These are phyloP conservation scores for Colletotrichum magnum DNA, from an alignment of 2,329 filamentous ascomycete species.

Conservation along the genomic window DNA sequence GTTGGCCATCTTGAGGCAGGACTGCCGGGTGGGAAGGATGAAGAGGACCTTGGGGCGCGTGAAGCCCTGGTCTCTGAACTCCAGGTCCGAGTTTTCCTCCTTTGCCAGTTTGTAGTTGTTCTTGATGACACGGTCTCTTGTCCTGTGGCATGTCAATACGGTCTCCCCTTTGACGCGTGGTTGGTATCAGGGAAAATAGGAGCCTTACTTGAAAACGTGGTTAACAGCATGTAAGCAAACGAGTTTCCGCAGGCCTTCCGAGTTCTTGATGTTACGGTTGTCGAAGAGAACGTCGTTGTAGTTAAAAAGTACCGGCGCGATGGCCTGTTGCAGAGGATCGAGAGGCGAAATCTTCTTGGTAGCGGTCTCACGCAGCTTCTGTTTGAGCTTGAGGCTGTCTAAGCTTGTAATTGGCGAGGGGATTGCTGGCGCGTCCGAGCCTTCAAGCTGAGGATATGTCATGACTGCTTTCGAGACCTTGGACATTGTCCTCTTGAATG, in stretches of 20 bases:
- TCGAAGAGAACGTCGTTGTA: conserved; percentile 88
- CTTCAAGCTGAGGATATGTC: conserved; percentile 60
- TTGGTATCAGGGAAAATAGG: not conserved
- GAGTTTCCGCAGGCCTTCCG: conserved; percentile 77
- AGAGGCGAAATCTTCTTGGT: conserved; percentile 70
- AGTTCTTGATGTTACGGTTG: conserved; percentile 78
- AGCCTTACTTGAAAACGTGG: conserved; percentile 84
- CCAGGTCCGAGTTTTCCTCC: conserved; percentile 75
- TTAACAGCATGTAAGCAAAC: conserved; percentile 89
- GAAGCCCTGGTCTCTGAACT: conserved; percentile 93
- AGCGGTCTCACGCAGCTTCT: conserved; percentile 72
- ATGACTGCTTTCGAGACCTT: conserved; percentile 64
- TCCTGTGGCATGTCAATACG: conserved; percentile 61
- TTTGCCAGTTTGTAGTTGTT: conserved; percentile 86
- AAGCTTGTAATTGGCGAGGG: conserved; percentile 55
- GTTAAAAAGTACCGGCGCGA: conserved; percentile 82
- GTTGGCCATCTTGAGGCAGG: conserved; percentile 84
- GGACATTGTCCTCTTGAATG: conserved; percentile 60
- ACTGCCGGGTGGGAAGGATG: conserved; percentile 88
- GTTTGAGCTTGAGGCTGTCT: conserved; percentile 75
- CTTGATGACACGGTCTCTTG: conserved; percentile 90
- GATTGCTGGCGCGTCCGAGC: conserved; percentile 49
- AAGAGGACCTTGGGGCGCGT: conserved; percentile 94
- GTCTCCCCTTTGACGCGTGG: not conserved
- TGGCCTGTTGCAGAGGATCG: conserved; percentile 71